phyloP scores from a whole-genome alignment of 2,329 filamentous ascomycete genomes.

The Alternaria burnsii region DNA sequence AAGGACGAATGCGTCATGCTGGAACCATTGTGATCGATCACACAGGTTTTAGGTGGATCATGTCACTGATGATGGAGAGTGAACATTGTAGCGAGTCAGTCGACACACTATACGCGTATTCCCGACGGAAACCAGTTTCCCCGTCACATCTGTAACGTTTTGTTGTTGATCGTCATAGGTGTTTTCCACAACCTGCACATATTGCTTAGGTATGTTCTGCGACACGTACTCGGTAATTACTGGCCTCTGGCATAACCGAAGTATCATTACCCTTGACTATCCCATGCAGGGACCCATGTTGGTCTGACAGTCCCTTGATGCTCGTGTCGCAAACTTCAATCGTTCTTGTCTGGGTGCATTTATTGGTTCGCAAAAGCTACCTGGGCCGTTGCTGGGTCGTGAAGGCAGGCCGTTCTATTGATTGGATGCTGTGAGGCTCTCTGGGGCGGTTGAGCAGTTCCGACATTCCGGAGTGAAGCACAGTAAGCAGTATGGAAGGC shows the following conservation, averaged over 20 bases:
- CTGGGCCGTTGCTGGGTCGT: not conserved
- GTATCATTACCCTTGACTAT: not conserved
- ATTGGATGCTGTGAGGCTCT: not conserved
- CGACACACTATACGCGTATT: not conserved
- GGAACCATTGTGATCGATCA: not conserved
- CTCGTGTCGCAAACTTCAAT: not conserved
- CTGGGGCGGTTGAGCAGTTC: not conserved
- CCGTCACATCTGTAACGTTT: not conserved
- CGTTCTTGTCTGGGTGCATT: not conserved
- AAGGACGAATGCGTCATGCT: not conserved
- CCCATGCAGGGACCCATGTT: not conserved
- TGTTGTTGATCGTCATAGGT: not conserved
- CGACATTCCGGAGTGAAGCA: not conserved
- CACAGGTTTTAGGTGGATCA: not conserved
- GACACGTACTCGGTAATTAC: not conserved
- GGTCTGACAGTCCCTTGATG: not conserved
- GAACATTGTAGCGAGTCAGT: not conserved
- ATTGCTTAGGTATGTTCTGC: not conserved
- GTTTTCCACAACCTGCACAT: not conserved
- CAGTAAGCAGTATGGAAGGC: not conserved
- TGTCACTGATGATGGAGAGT: not conserved
- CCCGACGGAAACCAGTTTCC: not conserved
- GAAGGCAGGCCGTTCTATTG: not conserved
- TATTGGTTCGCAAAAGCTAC: slow-evolving; percentile 2
- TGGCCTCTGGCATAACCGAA: not conserved